Evolutionary conservation across 2,329 filamentous ascomycete species (phyloP).

Genomic region (Akanthomyces uredinophilus): DNA sequence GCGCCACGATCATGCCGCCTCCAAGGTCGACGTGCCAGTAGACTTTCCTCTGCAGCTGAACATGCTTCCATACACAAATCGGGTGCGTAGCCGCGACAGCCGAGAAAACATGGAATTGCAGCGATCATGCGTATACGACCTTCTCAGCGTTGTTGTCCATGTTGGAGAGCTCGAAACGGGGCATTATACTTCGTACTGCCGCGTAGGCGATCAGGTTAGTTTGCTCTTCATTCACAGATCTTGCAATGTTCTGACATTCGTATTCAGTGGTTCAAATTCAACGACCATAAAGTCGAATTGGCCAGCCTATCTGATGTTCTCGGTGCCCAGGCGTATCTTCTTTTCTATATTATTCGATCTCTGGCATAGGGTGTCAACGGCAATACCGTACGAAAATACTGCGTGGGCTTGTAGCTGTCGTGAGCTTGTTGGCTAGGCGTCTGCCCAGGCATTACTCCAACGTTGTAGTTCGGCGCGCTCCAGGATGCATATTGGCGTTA

Average conservation of each 20-base stretch:
- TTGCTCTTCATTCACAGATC: background rate
- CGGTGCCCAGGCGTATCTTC: slow-evolving; percentile 77
- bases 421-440: background rate
- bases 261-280: slow-evolving; percentile 84
- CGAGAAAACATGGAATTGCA: slow-evolving; percentile 53
- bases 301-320: slow-evolving; percentile 82
- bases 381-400: background rate
- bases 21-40: slow-evolving; percentile 83
- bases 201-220: slow-evolving; percentile 63
- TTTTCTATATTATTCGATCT: slow-evolving; percentile 77
- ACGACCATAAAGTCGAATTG: slow-evolving; percentile 86
- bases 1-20: slow-evolving; percentile 61
- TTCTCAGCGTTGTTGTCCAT: slow-evolving; percentile 86
- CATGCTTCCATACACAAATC: slow-evolving; percentile 83
- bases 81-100: slow-evolving; percentile 46
- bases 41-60: slow-evolving; percentile 83
- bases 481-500: background rate
- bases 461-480: background rate
- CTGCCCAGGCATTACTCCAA: background rate
- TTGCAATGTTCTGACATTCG: slow-evolving; percentile 14
- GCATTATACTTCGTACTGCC: slow-evolving; percentile 86
- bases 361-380: slow-evolving; percentile 35
- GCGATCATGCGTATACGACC: slow-evolving; percentile 72
- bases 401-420: background rate
- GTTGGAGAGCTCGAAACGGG: slow-evolving; percentile 90